A percentile compares a stretch with the other conserved stretches of the same genome.
These are phyloP conservation scores for Candida chilensis DNA, from an alignment of 805 yeast genomes.

Conservation along the genomic window DNA sequence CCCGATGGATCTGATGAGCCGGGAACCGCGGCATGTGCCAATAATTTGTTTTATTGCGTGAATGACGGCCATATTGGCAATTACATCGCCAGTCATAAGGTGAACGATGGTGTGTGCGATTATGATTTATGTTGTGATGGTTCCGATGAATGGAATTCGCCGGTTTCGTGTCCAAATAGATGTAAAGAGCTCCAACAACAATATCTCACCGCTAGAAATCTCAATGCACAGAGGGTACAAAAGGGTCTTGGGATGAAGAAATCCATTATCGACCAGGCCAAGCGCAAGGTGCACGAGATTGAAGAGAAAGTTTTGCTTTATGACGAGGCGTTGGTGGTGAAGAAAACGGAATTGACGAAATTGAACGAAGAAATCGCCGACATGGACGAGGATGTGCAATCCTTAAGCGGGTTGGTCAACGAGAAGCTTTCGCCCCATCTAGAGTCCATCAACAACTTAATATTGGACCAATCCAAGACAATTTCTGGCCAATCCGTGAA, in stretches of 20 bases:
- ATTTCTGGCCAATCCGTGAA: too few relatives aligned
- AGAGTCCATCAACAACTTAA: too few relatives aligned
- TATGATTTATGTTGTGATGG: slow-evolving; percentile 91
- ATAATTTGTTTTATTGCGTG: slow-evolving; percentile 53
- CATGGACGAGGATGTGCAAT: slow-evolving; percentile 4
- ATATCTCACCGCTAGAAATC: slow-evolving; percentile 11
- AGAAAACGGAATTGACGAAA: slow-evolving; percentile 14
- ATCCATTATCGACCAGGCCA: neutral
- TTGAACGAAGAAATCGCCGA: slow-evolving; percentile 11
- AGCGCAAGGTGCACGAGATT: slow-evolving; percentile 6
- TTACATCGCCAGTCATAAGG: slow-evolving; percentile 54
- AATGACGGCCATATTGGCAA: slow-evolving; percentile 64
- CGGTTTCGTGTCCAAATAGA: slow-evolving; percentile 40
- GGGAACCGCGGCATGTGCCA: slow-evolving; percentile 78
- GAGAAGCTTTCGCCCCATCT: too few relatives aligned
- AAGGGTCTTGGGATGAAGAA: slow-evolving; percentile 1
- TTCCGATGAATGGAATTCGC: slow-evolving; percentile 57
- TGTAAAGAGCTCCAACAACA: slow-evolving; percentile 42
- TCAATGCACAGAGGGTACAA: too few relatives aligned
- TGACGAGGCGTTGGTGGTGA: slow-evolving; percentile 22
- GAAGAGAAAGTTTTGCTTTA: slow-evolving; percentile 8
- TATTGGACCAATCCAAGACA: too few relatives aligned
- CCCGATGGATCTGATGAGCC: slow-evolving; percentile 98
- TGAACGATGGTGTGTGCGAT: slow-evolving; percentile 91
- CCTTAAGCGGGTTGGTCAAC: neutral